Base-by-base conservation (phyloP, 345 rosid species). In the Cardamine occulta region DNA sequence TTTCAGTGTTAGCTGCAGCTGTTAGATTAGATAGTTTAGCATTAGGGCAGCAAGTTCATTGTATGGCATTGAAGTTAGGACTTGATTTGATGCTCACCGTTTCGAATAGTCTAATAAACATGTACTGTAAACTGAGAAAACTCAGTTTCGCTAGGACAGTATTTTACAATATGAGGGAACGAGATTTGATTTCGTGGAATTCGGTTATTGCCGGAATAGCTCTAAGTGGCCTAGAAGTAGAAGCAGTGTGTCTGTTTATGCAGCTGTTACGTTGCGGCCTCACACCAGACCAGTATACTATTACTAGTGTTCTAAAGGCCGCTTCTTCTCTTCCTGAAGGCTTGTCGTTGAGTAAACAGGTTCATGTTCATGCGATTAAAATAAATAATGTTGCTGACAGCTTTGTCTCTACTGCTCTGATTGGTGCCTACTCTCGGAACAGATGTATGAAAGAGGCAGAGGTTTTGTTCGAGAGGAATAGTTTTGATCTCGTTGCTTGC, bases 141-240 rank as follows among this genome's bases (percentile, higher is more conserved):
- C 10, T 68, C 6, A 17, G 49, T 35, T 75, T 72, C 0, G 79
- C 89, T 44, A 60, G 60, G 47, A 70, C 63, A 70, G 79, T 83
- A 31, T 88, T 83, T 79, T 6, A 53, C 26, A 40, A 29, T 42
- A 84, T 86, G 92, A 68, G 74, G 44, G 86, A 84, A 56, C 19
- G 81, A 60, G 88, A 88, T 83, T 80, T 88, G 72, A 77, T 88
- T 57, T 82, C 92, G 23, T 88, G 92, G 89, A 88, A 86, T 70
- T 88, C 92, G 5, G 71, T 88, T 75, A 83, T 88, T 45, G 82
- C 84, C 4, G 72, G 88, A 32, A 70, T 56, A 62, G 54, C 78
- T 29, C 87, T 77, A 70, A 79, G 68, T 75, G 79, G 85, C 63
- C 58, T 83, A 60, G 85, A 77, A 64, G 42, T 64, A 32, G 86